Conservation (phyloP, 208 protist genomes). For the Leishmania tropica region DNA sequence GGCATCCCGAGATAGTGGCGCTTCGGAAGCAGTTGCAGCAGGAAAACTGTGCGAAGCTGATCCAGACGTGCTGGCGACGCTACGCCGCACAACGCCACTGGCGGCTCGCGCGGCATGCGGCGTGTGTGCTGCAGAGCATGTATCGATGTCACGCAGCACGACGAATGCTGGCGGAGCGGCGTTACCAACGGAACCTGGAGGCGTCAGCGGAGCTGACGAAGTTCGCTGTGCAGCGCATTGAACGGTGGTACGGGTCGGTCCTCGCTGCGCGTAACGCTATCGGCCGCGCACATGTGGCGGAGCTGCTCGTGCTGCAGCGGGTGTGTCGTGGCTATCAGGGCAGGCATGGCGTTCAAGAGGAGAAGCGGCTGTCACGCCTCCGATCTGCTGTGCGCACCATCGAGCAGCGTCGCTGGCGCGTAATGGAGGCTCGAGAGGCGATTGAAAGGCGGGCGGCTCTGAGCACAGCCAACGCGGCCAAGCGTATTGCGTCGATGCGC, state of each 20-base stretch:
- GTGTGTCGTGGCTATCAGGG: slow-evolving; percentile 38
- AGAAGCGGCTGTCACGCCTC: neutral
- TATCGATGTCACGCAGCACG: slow-evolving; percentile 38
- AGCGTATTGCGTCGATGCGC: slow-evolving; percentile 11
- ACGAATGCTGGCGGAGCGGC: slow-evolving; percentile 19
- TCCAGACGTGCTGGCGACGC: slow-evolving; percentile 39
- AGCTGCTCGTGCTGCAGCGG: slow-evolving; percentile 46
- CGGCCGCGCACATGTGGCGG: neutral
- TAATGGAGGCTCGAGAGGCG: slow-evolving; percentile 17
- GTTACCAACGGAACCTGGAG: neutral
- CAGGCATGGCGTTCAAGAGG: neutral
- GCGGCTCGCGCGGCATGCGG: slow-evolving; percentile 20
- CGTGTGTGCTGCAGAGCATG: slow-evolving; percentile 36
- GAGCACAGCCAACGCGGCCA: neutral
- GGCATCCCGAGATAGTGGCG: slow-evolving; percentile 42
- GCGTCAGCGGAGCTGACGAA: slow-evolving; percentile 7
- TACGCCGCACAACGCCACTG: slow-evolving; percentile 16
- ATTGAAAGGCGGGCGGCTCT: neutral
- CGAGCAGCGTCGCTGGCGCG: slow-evolving; percentile 5
- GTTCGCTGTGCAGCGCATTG: slow-evolving; percentile 34
- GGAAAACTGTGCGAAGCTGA: neutral
- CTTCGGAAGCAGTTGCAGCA: slow-evolving; percentile 1
- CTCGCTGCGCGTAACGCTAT: slow-evolving; percentile 22
- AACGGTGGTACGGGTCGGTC: slow-evolving; percentile 22
- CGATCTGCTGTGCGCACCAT: slow-evolving; percentile 11